Base-by-base conservation (phyloP, 2,329 filamentous ascomycete species). In the Calonectria naviculata region DNA sequence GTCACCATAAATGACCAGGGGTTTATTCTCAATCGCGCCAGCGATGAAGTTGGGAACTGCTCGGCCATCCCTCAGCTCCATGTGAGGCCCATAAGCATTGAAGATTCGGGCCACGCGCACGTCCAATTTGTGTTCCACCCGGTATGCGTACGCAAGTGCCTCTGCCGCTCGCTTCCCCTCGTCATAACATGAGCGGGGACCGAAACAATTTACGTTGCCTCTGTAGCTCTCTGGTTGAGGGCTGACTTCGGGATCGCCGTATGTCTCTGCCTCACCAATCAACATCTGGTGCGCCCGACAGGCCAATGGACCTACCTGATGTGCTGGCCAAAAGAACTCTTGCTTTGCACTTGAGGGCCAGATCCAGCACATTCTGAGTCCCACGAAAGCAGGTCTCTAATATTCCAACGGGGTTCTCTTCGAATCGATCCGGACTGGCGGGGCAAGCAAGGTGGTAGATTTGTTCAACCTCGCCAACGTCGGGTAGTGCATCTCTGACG, bases 151-250 rank as follows among this genome's bases (percentile, higher is more conserved):
- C 13, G 77, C 80, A 0, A 85, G 78, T 6, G 83, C 78, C 71
- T 85, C 84, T 10, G 81, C 79, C 2, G 81, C 81, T 19, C 83
- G 76, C 65, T 85, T 85, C 3, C 83, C 83, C 73, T 85, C 84
- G 58, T 85, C 84, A 44, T 85, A 85, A 72, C 84, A 85, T 1
- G 84, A 78, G 1, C 84, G 79, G 0, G 83, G 81, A 1, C 84
- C 84, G 68, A 84, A 82, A 46, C 81, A 81, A 64, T 85, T 85
- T 21, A 85, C 83, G 44, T 85, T 83, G 8, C 84, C 84, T 73
- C 81, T 80, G 64, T 85, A 85, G 0, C 70, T 75, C 73, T 83
- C 75, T 5, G 70, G 17, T 38, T 74, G 74, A 0, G 34, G 63
- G 0, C 66, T 44, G 0, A 71, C 47, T 26, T 76, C 68, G 0